Conservation (phyloP, 1,284 basidiomycete genomes). For the Tilletiopsis washingtonensis region DNA sequence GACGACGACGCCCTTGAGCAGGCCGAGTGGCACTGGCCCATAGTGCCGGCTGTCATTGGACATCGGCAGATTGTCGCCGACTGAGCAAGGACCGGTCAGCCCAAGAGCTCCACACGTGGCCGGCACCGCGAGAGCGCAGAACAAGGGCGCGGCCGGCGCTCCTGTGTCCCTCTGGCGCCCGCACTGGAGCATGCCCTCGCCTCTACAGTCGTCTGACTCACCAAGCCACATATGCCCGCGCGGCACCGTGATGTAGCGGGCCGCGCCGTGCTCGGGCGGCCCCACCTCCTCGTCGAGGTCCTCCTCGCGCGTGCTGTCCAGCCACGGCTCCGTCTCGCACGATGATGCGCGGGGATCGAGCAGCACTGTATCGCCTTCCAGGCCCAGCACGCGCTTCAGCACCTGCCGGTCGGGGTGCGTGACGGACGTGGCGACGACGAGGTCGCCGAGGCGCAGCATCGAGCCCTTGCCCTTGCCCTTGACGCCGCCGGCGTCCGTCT, state of each 20-base stretch:
- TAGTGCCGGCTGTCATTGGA: conserved; percentile 83
- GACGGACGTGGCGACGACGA: conserved; percentile 71
- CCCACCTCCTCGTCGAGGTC: no score
- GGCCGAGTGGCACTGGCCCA: conserved; percentile 78
- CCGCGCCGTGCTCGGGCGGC: conserved; percentile 8
- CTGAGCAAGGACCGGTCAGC: no score
- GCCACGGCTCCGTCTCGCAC: no score
- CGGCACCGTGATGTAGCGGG: no score
- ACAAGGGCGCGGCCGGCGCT: no score
- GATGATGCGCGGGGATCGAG: conserved; percentile 75
- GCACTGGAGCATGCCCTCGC: no score
- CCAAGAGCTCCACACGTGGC: no score
- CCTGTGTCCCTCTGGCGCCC: no score
- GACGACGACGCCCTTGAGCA: conserved; percentile 68
- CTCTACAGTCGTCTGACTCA: not conserved
- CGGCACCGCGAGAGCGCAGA: no score
- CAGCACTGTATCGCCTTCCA: conserved; percentile 81
- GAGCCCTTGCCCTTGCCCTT: conserved; percentile 15
- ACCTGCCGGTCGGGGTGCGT: conserved; percentile 62
- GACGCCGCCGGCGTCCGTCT: not conserved
- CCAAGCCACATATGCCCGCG: no score
- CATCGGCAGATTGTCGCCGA: conserved; percentile 75
- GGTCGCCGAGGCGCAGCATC: conserved; percentile 57
- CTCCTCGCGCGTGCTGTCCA: no score
- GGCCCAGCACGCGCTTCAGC: conserved; percentile 82